Evolutionary conservation across 768 basidiomycete species (phyloP), one percentile per base, ranked within the genome.

Genomic region (Daedalea quercina): DNA sequence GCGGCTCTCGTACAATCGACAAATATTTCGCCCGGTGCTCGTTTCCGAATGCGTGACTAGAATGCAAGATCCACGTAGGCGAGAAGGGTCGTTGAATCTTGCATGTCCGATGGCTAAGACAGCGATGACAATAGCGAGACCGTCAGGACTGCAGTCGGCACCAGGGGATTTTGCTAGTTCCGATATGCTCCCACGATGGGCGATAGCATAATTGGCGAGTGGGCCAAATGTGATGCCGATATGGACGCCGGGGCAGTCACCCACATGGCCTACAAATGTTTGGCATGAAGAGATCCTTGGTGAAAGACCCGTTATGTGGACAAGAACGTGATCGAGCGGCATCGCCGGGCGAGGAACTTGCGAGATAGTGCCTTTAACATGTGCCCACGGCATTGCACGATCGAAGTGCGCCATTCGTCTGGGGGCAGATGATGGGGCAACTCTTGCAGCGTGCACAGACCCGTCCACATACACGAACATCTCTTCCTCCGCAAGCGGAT

Each of bases 261-360:
- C 53, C 2, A 52, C 41, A n/a, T 33, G 19, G 3, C 56, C 56
- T 9, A 35, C 3, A 46, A 51, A 57, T 3, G 44, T 40, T 33
- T 44, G 44, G 17, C 35, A 24, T 11, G 22, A 23, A 17, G 48
- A 26, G 37, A 8, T 11, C 9, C 20, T 20, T 7, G 19, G 7
- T 8, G 20, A 19, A 4, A 51, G 13, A 8, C 28, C 22, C 17
- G 3, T 19, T 23, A 57, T 52, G 4, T 35, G 33, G 19, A 57
- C 56, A 9, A 35, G 33, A 15, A 46, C 42, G 17, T 50, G 43
- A n/a, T 46, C 47, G 3, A 17, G 6, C 1, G 48, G 48, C 28
- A 50, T 8, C 40, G 33, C 3, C 8, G 28, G 37, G 17, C 17
- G 31, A 13, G 17, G 3, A 8, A 28, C 26, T 20, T 47, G 46